phyloP scores from a whole-genome alignment of 1,139 yeast species.

The Wickerhamomyces sp. region DNA sequence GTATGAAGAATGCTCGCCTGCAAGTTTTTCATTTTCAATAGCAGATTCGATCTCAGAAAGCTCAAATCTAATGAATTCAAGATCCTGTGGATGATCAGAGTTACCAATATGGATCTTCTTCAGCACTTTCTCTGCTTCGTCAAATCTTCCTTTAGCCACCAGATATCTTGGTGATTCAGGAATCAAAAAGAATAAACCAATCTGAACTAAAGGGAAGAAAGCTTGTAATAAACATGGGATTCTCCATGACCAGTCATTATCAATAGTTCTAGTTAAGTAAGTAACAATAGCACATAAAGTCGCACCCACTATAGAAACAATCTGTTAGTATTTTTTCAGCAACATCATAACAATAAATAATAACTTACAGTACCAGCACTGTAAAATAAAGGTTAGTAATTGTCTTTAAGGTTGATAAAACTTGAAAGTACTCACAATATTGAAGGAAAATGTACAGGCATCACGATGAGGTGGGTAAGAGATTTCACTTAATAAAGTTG shows the following conservation, averaged over 20 bases:
- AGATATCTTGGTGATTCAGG: conserved; percentile 80
- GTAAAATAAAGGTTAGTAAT: too few species aligned
- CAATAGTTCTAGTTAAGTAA: conserved; percentile 34
- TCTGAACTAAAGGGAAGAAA: conserved; percentile 30
- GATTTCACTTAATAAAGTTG: conserved; percentile 34
- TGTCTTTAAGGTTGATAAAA: too few species aligned
- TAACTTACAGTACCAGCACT: too few species aligned
- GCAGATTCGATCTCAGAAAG: conserved; percentile 37
- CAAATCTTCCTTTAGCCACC: conserved; percentile 47
- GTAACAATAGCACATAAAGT: conserved; percentile 50
- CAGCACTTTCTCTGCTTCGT: conserved; percentile 46
- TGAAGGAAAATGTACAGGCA: conserved; percentile 41
- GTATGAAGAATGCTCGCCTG: conserved; percentile 23
- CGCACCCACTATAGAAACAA: too few species aligned
- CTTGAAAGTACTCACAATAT: too few species aligned
- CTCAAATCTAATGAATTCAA: conserved; percentile 36
- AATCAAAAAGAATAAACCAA: conserved; percentile 33
- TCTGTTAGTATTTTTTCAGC: too few species aligned
- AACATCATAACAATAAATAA: too few species aligned
- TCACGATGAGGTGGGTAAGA: conserved; percentile 42
- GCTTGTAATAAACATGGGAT: conserved; percentile 37
- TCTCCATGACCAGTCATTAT: conserved; percentile 36
- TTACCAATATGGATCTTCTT: conserved; percentile 34
- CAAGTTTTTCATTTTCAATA: conserved; percentile 24
- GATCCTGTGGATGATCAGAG: conserved; percentile 27